Percentiles rank a stretch among this genome's conserved stretches.
Conservation (phyloP, 2,329 filamentous ascomycete genomes). For the Exophiala dermatitidis region DNA sequence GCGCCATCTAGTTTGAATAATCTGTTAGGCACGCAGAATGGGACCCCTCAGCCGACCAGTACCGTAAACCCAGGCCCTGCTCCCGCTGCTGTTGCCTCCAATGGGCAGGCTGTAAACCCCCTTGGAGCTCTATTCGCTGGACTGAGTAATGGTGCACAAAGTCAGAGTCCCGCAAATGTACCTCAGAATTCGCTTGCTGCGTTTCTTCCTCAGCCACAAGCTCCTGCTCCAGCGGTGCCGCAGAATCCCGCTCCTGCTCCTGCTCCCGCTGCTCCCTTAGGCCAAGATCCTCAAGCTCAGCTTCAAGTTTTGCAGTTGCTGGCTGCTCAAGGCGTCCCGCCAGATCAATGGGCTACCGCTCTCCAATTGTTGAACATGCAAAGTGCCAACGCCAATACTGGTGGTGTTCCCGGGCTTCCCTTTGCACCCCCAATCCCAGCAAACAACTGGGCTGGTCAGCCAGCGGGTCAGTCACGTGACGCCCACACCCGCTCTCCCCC, state of each 20-base stretch:
- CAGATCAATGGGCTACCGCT: conserved; percentile 66
- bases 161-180: conserved; percentile 31
- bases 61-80: conserved; percentile 40
- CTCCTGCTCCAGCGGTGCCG: conserved; percentile 28
- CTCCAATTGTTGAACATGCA: conserved; percentile 45
- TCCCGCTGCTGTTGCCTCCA: conserved; percentile 34
- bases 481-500: conserved; percentile 58
- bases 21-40: conserved; percentile 45
- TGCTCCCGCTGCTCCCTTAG: conserved; percentile 28
- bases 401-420: conserved; percentile 33
- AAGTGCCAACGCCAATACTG: conserved; percentile 30
- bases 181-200: conserved; percentile 37
- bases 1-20: conserved; percentile 40
- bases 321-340: conserved; percentile 64
- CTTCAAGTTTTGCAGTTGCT: conserved; percentile 68
- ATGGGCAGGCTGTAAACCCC: conserved; percentile 55
- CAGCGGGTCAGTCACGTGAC: conserved; percentile 40
- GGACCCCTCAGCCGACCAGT: conserved; percentile 35
- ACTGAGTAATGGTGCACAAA: conserved; percentile 35
- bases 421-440: conserved; percentile 23
- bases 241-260: no score
- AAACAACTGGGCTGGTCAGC: conserved; percentile 33
- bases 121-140: conserved; percentile 46
- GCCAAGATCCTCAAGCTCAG: conserved; percentile 58
- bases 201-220: conserved; percentile 36